A percentile compares a stretch with the other conserved stretches of the same genome.
phyloP scores from a whole-genome alignment of 2,329 filamentous ascomycete species.

The Knoxdaviesia capensis region DNA sequence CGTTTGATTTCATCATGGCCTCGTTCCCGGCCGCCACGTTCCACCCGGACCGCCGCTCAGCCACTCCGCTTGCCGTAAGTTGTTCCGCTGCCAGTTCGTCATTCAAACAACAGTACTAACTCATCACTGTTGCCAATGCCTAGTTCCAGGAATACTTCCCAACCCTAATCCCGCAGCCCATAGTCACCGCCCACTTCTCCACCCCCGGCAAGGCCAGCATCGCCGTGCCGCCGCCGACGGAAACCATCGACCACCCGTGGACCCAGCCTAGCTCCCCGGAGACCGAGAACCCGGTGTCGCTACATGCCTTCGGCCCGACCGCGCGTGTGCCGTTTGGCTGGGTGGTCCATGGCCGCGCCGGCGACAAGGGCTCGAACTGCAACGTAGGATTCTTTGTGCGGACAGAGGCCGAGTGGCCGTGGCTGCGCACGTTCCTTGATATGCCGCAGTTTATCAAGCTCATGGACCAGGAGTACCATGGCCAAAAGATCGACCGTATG shows the following conservation, averaged over 20 bases:
- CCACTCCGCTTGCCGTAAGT: slow-evolving; percentile 11
- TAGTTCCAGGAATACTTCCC: slow-evolving; percentile 7
- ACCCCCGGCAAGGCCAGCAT: slow-evolving; percentile 8
- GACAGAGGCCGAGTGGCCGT: slow-evolving; percentile 21
- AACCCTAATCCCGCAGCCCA: slow-evolving; percentile 8
- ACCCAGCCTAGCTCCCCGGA: slow-evolving; percentile 9
- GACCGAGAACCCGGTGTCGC: slow-evolving; percentile 8
- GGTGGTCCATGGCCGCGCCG: slow-evolving; percentile 13
- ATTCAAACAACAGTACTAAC: too few species aligned
- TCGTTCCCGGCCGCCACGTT: slow-evolving; percentile 21
- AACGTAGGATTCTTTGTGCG: slow-evolving; percentile 26
- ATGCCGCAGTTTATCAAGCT: slow-evolving; percentile 15
- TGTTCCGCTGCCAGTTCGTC: too few species aligned
- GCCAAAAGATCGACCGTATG: slow-evolving; percentile 20
- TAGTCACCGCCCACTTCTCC: slow-evolving; percentile 7
- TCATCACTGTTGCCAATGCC: too few species aligned
- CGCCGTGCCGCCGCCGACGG: slow-evolving; percentile 6
- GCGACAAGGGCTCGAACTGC: slow-evolving; percentile 22
- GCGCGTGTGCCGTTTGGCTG: slow-evolving; percentile 11
- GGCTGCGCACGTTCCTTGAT: slow-evolving; percentile 21
- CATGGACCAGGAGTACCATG: slow-evolving; percentile 16
- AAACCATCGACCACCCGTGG: slow-evolving; percentile 8
- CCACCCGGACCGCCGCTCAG: slow-evolving; percentile 15
- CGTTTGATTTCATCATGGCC: slow-evolving; percentile 19
- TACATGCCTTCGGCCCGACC: slow-evolving; percentile 10